Percentiles rank a stretch among this genome's conserved stretches.
phyloP scores from a whole-genome alignment of 2,329 filamentous ascomycete species.

The Fusarium sp. region DNA sequence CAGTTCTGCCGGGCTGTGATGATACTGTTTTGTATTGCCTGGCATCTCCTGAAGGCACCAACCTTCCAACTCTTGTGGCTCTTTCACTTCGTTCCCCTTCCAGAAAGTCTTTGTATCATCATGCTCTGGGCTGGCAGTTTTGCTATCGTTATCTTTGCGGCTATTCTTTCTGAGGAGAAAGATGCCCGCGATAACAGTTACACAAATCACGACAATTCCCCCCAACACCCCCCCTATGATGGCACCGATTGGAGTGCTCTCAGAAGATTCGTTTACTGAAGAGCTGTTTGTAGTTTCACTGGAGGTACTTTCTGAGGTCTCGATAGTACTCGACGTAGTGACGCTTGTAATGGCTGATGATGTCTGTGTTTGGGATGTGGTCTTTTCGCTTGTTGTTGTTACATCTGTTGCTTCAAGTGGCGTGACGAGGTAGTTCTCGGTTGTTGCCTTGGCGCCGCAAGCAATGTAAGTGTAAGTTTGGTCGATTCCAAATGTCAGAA shows the following conservation, averaged over 20 bases:
- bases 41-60: not conserved
- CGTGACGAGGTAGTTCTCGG: constrained; percentile 45
- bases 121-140: not conserved
- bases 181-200: constrained; percentile 4
- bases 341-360: not conserved
- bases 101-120: not conserved
- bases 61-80: constrained; percentile 2
- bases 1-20: not conserved
- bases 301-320: not conserved
- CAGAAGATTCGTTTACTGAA: not conserved
- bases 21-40: not conserved
- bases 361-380: not conserved
- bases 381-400: not conserved
- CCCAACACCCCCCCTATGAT: constrained; percentile 54
- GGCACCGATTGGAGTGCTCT: constrained; percentile 37
- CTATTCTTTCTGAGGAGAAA: constrained; percentile 19
- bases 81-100: not conserved
- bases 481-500: constrained; percentile 50
- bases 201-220: constrained; percentile 50
- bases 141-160: not conserved
- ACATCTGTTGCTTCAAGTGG: constrained; percentile 13
- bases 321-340: constrained; percentile 1
- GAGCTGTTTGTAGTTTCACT: not conserved
- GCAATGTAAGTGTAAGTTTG: constrained; percentile 55
- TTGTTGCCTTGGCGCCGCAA: constrained; percentile 48